These are phyloP conservation scores for Exophiala calicioides DNA, from an alignment of 2,329 filamentous ascomycete genomes.

Conservation along the genomic window DNA sequence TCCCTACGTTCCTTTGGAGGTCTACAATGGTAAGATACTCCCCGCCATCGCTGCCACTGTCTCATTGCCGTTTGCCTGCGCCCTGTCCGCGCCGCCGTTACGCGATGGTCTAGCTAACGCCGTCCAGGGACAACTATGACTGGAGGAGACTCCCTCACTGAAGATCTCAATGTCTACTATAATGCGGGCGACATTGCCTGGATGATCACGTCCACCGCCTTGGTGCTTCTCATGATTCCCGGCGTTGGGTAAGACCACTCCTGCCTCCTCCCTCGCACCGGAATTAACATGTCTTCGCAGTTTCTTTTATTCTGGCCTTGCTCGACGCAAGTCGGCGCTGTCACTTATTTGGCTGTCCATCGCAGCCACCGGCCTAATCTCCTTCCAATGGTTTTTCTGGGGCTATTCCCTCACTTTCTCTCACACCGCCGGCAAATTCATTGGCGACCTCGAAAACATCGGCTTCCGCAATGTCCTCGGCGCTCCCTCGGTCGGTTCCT, in stretches of 20 bases:
- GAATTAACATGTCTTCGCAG: constrained; percentile 42
- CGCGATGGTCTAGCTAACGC: constrained; percentile 38
- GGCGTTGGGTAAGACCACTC: constrained; percentile 65
- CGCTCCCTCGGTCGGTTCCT: constrained; percentile 71
- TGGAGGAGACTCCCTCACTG: constrained; percentile 65
- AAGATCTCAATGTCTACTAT: constrained; percentile 84
- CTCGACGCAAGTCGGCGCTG: constrained; percentile 83
- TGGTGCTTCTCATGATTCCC: constrained; percentile 90
- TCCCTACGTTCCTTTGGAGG: constrained; percentile 24
- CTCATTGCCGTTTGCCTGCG: no score
- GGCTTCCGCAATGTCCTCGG: constrained; percentile 76
- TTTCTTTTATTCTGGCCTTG: constrained; percentile 91
- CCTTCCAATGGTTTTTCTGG: constrained; percentile 97
- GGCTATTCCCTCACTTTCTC: constrained; percentile 83
- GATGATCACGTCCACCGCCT: constrained; percentile 72
- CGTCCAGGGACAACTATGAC: constrained; percentile 55
- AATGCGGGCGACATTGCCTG: constrained; percentile 82
- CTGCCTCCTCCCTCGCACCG: neutral
- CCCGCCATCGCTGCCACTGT: no score
- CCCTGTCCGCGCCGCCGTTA: no score
- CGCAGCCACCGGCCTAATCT: constrained; percentile 75
- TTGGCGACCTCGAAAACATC: constrained; percentile 78
- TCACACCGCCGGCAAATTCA: constrained; percentile 71
- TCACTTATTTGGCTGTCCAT: constrained; percentile 83
- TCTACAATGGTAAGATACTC: constrained; percentile 21